phyloP scores from a whole-genome alignment of 257 asterid genomes.

The Solanum piurae region DNA sequence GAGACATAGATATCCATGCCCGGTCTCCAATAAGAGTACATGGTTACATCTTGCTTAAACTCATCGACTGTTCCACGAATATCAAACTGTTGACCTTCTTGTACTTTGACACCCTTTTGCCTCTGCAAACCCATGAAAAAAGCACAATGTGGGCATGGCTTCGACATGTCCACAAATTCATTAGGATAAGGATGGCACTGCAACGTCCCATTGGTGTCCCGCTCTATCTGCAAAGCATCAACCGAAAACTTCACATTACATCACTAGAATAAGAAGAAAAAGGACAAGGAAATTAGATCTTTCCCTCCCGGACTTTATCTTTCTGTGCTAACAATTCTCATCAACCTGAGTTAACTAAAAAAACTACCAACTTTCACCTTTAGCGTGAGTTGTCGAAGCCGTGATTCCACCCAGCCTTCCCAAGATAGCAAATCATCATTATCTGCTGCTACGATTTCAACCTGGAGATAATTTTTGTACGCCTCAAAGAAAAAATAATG shows the following conservation, averaged over 20 bases:
- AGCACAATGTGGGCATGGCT: constrained; percentile 12
- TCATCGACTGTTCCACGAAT: constrained; percentile 27
- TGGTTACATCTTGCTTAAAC: constrained; percentile 17
- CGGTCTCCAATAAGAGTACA: constrained; percentile 21
- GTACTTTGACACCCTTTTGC: constrained; percentile 15
- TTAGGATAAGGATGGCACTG: constrained; percentile 36
- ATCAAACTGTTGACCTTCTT: constrained; percentile 31
- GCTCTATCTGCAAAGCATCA: constrained; percentile 19
- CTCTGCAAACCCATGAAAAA: constrained; percentile 31
- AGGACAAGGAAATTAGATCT: background rate
- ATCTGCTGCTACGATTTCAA: constrained; percentile 22
- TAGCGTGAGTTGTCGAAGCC: constrained; percentile 22
- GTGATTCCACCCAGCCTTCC: constrained; percentile 35
- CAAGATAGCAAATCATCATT: constrained; percentile 23
- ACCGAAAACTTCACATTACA: background rate
- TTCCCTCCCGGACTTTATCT: background rate
- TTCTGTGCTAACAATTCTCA: background rate
- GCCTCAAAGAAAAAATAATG: constrained; percentile 25
- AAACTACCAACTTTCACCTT: constrained; percentile 7
- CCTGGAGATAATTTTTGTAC: constrained; percentile 30
- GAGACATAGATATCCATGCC: constrained; percentile 26
- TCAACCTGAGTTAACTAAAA: background rate
- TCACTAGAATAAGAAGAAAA: background rate
- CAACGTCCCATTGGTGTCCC: constrained; percentile 20
- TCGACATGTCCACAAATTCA: constrained; percentile 18